These are phyloP conservation scores for Trichomonascaceae sp. DNA, from an alignment of 1,139 yeast genomes.

Conservation along the genomic window DNA sequence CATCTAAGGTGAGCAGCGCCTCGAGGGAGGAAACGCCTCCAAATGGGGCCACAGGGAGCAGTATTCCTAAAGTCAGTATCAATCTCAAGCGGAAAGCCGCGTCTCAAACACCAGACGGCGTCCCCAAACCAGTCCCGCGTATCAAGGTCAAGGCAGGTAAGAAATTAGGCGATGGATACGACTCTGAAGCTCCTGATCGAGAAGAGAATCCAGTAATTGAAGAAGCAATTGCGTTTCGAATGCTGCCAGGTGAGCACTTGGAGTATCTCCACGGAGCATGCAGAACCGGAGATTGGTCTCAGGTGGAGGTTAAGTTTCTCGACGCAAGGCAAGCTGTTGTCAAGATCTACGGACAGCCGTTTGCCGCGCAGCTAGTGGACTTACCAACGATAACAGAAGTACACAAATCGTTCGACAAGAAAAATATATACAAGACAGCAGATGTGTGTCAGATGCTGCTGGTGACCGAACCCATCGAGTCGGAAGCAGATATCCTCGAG, in stretches of 20 bases:
- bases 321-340: constrained; percentile 69
- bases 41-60: constrained; percentile 41
- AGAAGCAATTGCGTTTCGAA: constrained; percentile 69
- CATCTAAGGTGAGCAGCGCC: constrained; percentile 24
- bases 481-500: constrained; percentile 39
- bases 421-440: constrained; percentile 74
- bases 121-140: constrained; percentile 35
- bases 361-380: constrained; percentile 79
- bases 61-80: constrained; percentile 47
- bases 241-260: constrained; percentile 65
- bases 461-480: constrained; percentile 50
- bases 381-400: constrained; percentile 83
- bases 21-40: constrained; percentile 16
- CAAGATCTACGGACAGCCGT: constrained; percentile 39
- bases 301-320: constrained; percentile 66
- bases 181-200: constrained; percentile 90
- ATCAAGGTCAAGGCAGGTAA: constrained; percentile 74
- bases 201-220: constrained; percentile 92
- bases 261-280: constrained; percentile 71
- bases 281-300: constrained; percentile 67
- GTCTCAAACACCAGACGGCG: constrained; percentile 4
- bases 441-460: constrained; percentile 80
- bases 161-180: constrained; percentile 91
- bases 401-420: constrained; percentile 79
- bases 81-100: constrained; percentile 2